phyloP scores from a whole-genome alignment of 2,329 filamentous ascomycete species.

The Penicillium nordicum region DNA sequence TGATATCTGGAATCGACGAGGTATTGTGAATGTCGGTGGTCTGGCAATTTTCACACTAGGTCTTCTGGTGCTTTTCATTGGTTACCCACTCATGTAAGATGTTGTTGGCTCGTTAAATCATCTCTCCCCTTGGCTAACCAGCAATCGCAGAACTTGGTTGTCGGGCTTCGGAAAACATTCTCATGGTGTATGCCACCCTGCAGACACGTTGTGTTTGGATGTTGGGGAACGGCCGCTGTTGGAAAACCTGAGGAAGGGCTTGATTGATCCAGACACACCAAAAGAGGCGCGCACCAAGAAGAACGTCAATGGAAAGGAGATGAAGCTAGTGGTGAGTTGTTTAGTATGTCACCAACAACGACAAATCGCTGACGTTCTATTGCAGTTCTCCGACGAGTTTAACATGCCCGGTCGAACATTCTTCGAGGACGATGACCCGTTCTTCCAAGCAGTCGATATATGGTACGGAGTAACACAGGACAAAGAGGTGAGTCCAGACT shows the following conservation, averaged over 20 bases:
- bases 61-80: slow-evolving; percentile 63
- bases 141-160: slow-evolving; percentile 54
- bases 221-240: slow-evolving; percentile 51
- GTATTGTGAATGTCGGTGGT: slow-evolving; percentile 62
- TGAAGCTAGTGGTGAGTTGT: slow-evolving; percentile 57
- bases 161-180: slow-evolving; percentile 39
- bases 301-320: slow-evolving; percentile 57
- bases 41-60: slow-evolving; percentile 59
- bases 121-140: neutral
- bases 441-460: slow-evolving; percentile 63
- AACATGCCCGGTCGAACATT: slow-evolving; percentile 65
- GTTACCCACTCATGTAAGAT: slow-evolving; percentile 65
- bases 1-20: slow-evolving; percentile 63
- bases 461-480: slow-evolving; percentile 71
- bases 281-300: slow-evolving; percentile 54
- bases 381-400: slow-evolving; percentile 68
- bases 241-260: slow-evolving; percentile 56
- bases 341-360: neutral
- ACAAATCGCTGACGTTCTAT: slow-evolving; percentile 1
- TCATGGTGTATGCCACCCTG: slow-evolving; percentile 29
- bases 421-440: slow-evolving; percentile 68
- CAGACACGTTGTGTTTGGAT: slow-evolving; percentile 49
- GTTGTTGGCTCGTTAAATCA: neutral
- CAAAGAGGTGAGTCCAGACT: slow-evolving; percentile 52
- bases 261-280: slow-evolving; percentile 68